phyloP scores from a whole-genome alignment of 2,329 filamentous ascomycete genomes.

The Paraconiothyrium sp. region DNA sequence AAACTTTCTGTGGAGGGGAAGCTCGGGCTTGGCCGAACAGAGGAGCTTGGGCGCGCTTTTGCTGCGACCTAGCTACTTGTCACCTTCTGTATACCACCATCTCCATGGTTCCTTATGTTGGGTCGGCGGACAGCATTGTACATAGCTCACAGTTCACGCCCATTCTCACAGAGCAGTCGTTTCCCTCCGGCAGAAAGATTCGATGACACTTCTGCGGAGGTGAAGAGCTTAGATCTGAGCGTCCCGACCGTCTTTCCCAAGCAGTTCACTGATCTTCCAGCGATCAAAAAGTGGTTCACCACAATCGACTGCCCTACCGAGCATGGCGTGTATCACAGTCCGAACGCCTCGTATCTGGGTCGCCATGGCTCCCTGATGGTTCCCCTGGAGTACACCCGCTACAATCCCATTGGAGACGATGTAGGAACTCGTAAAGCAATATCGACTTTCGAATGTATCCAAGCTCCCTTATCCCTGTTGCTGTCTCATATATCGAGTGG shows the following conservation, averaged over 20 bases:
- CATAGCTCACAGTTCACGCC: conserved; percentile 15
- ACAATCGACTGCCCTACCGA: conserved; percentile 7
- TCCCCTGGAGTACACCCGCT: conserved; percentile 66
- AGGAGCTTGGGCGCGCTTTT: conserved; percentile 6
- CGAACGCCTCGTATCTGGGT: conserved; percentile 37
- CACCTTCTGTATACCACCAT: background rate
- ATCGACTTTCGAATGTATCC: conserved; percentile 64
- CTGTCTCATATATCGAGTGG: conserved; percentile 60
- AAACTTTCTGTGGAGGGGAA: conserved; percentile 16
- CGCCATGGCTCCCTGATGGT: conserved; percentile 61
- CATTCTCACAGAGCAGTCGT: conserved; percentile 21
- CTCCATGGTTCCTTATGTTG: conserved; percentile 18
- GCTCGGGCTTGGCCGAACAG: conserved; percentile 8
- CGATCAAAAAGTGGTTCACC: conserved; percentile 45
- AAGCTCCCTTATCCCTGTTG: conserved; percentile 72
- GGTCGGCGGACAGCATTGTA: conserved; percentile 2
- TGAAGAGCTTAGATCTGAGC: conserved; percentile 27
- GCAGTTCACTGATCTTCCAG: conserved; percentile 35
- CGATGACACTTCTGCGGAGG: conserved; percentile 18
- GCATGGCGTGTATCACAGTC: conserved; percentile 16
- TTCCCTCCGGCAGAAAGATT: conserved; percentile 22
- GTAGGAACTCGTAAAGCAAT: conserved; percentile 5
- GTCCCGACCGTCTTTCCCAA: conserved; percentile 36
- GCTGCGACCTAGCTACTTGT: background rate
- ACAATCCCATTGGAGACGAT: conserved; percentile 7